These are phyloP conservation scores for Cercospora zeina DNA, from an alignment of 2,329 filamentous ascomycete species.

Conservation along the genomic window DNA sequence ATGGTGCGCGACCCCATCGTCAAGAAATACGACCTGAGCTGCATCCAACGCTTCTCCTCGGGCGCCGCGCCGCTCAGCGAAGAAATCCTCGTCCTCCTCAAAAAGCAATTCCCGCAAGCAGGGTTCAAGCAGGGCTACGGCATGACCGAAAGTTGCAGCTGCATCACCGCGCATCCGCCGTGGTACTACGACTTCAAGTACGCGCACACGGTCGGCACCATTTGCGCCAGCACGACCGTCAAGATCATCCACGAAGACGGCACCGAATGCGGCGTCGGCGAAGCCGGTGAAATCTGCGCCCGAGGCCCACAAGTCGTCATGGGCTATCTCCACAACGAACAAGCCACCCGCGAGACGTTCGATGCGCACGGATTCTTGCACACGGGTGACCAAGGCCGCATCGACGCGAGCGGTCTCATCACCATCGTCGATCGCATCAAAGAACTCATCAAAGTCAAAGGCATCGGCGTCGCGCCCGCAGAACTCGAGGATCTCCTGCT, in stretches of 20 bases:
- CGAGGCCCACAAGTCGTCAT: slow-evolving; percentile 55
- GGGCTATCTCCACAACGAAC: slow-evolving; percentile 55
- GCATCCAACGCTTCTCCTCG: slow-evolving; percentile 58
- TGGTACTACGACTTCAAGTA: slow-evolving; percentile 59
- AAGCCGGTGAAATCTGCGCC: slow-evolving; percentile 58
- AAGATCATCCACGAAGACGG: slow-evolving; percentile 61
- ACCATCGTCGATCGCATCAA: slow-evolving; percentile 58
- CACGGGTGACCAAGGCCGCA: slow-evolving; percentile 51
- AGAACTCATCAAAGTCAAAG: slow-evolving; percentile 56
- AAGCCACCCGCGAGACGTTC: slow-evolving; percentile 53
- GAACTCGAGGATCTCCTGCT: slow-evolving; percentile 54
- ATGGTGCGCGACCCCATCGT: slow-evolving; percentile 59
- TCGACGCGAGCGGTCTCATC: slow-evolving; percentile 47
- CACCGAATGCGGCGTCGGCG: slow-evolving; percentile 53
- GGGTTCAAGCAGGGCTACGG: slow-evolving; percentile 64
- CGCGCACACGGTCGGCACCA: slow-evolving; percentile 56
- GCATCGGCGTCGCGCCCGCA: slow-evolving; percentile 55
- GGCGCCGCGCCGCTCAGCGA: slow-evolving; percentile 61
- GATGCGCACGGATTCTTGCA: slow-evolving; percentile 51
- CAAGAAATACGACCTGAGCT: slow-evolving; percentile 57
- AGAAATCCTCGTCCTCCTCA: slow-evolving; percentile 59
- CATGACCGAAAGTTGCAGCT: slow-evolving; percentile 66
- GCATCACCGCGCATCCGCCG: slow-evolving; percentile 62
- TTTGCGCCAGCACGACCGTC: slow-evolving; percentile 61
- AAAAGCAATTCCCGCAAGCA: slow-evolving; percentile 58